These are phyloP conservation scores for Geosmithia putterillii DNA, from an alignment of 2,329 filamentous ascomycete species.

Conservation along the genomic window DNA sequence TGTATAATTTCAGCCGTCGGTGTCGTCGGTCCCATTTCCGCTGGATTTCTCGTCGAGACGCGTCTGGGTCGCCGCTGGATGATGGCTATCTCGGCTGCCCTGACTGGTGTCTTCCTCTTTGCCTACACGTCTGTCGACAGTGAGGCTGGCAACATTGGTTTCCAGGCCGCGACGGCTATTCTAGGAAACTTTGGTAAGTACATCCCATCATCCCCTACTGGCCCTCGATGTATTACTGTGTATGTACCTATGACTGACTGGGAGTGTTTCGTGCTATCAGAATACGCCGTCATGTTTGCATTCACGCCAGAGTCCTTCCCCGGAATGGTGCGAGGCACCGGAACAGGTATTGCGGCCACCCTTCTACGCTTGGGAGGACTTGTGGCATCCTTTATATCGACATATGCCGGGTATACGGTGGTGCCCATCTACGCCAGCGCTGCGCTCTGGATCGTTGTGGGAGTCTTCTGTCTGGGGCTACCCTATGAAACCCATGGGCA, in stretches of 20 bases:
- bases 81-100: conserved; percentile 26
- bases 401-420: conserved; percentile 25
- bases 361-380: conserved; percentile 23
- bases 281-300: conserved; percentile 17
- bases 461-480: conserved; percentile 24
- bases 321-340: conserved; percentile 37
- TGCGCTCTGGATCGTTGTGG: conserved; percentile 28
- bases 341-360: conserved; percentile 30
- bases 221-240: neutral
- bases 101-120: conserved; percentile 29
- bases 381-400: conserved; percentile 26
- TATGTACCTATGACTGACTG: too few relatives aligned
- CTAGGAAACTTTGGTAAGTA: conserved; percentile 22
- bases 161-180: conserved; percentile 24
- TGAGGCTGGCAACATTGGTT: conserved; percentile 16
- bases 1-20: conserved; percentile 23
- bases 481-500: conserved; percentile 31
- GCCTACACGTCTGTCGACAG: conserved; percentile 24
- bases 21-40: conserved; percentile 24
- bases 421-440: conserved; percentile 32
- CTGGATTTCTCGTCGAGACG: conserved; percentile 25
- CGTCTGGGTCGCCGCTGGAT: conserved; percentile 28
- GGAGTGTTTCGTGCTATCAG: neutral
- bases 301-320: conserved; percentile 44
- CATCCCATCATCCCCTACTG: too few relatives aligned